Evolutionary conservation across 1,284 basidiomycete genomes (phyloP).

Genomic region (Naganishia albida): DNA sequence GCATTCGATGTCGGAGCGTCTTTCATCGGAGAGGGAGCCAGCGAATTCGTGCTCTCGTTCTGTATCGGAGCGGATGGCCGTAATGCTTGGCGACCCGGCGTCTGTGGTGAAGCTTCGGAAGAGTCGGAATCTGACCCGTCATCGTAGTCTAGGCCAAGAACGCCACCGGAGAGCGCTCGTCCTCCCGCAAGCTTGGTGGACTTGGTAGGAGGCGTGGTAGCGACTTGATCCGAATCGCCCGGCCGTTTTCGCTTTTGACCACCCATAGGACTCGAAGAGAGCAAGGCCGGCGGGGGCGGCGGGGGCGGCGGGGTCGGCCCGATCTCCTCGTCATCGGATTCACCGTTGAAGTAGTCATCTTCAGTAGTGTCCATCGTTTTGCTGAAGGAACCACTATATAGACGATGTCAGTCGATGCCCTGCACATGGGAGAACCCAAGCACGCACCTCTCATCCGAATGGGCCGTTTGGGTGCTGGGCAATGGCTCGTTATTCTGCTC

Average conservation of each 20-base stretch:
- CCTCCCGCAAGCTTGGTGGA: conserved; percentile 9
- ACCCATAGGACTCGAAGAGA: conserved; percentile 18
- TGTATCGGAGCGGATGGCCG: conserved; percentile 22
- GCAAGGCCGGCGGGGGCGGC: conserved; percentile 26
- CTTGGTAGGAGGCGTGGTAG: conserved; percentile 29
- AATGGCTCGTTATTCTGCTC: conserved; percentile 89
- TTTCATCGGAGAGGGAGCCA: conserved; percentile 24
- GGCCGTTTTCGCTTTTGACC: conserved; percentile 41
- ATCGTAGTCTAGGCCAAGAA: conserved; percentile 50
- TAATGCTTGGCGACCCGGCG: conserved; percentile 9
- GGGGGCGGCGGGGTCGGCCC: conserved; percentile 39
- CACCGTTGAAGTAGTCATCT: conserved; percentile 80
- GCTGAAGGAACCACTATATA: conserved; percentile 45
- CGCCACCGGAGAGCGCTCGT: conserved; percentile 12
- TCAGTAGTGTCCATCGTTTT: conserved; percentile 59
- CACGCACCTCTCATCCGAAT: conserved; percentile 17
- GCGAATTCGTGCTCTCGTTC: conserved; percentile 22
- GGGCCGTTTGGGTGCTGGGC: conserved; percentile 50
- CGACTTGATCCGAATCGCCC: conserved; percentile 30
- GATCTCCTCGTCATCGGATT: conserved; percentile 58
- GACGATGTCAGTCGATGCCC: conserved; percentile 21
- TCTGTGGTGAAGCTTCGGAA: conserved; percentile 33
- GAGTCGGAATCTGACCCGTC: conserved; percentile 53
- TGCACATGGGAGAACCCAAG: conserved; percentile 25
- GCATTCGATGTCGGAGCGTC: conserved; percentile 46